Percentiles rank a stretch among this genome's conserved stretches.
Evolutionary conservation across 371 early-diverging fungal species (phyloP).

Genomic region (Mucor velutinosus): DNA sequence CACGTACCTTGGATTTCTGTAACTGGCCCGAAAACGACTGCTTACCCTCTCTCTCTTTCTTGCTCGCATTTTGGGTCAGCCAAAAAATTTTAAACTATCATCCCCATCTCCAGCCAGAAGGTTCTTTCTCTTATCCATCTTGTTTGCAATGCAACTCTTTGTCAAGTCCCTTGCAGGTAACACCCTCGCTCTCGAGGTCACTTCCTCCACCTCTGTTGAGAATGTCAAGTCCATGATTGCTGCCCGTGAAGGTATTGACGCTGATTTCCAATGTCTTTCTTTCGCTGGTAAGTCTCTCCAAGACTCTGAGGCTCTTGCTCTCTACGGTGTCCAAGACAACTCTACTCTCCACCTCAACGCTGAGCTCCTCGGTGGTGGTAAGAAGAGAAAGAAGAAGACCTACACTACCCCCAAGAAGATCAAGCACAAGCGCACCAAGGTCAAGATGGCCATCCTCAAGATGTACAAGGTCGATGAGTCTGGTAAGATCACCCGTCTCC

Average conservation of each 20-base stretch:
- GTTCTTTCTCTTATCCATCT: constrained; percentile 25
- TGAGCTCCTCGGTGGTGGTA: constrained; percentile 83
- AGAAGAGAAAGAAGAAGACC: constrained; percentile 97
- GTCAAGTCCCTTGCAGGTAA: constrained; percentile 85
- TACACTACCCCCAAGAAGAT: constrained; percentile 99
- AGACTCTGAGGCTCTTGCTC: constrained; percentile 65
- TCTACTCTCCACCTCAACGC: constrained; percentile 81
- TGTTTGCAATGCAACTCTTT: constrained; percentile 76
- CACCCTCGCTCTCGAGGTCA: constrained; percentile 84
- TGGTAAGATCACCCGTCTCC: constrained; percentile 94
- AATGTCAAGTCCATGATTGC: constrained; percentile 87
- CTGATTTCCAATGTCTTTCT: constrained; percentile 90
- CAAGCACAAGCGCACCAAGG: constrained; percentile 96
- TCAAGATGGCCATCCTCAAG: constrained; percentile 94
- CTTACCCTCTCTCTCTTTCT: too few species aligned
- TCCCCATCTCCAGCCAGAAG: not conserved
- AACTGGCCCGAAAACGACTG: constrained; percentile 14
- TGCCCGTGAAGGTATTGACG: constrained; percentile 88
- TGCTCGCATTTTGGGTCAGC: not conserved
- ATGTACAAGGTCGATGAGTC: constrained; percentile 95
- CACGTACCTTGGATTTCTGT: not conserved
- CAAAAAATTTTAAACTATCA: not conserved
- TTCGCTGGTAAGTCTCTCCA: constrained; percentile 92
- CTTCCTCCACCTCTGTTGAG: constrained; percentile 72
- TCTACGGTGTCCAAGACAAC: constrained; percentile 85